These are phyloP conservation scores for Tetragonia tetragonoides DNA, from an alignment of 148 eudicot species.

Conservation along the genomic window DNA sequence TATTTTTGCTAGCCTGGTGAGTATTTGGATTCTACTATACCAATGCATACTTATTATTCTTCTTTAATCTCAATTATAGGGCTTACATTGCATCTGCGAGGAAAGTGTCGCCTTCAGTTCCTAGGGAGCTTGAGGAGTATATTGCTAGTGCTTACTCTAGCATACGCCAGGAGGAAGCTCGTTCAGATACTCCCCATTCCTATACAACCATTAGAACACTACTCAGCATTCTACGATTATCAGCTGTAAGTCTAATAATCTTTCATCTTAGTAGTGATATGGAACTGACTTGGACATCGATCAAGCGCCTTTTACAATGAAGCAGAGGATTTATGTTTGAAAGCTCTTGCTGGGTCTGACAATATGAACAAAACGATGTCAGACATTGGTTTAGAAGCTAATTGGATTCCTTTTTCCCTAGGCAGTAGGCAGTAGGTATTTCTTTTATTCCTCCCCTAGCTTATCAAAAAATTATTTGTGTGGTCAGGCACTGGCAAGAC, in stretches of 20 bases:
- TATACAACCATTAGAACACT: conserved; percentile 94
- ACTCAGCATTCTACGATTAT: conserved; percentile 93
- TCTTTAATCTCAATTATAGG: conserved; percentile 39
- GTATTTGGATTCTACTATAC: background rate
- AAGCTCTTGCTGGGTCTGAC: background rate
- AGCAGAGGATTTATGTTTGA: too few relatives aligned
- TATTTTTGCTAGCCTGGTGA: background rate
- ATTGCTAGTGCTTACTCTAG: conserved; percentile 91
- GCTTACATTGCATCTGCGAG: conserved; percentile 95
- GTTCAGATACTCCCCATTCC: conserved; percentile 84
- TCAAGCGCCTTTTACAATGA: background rate
- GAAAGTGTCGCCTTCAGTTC: conserved; percentile 74
- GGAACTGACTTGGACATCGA: background rate
- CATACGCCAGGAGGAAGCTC: conserved; percentile 93
- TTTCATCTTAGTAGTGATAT: background rate
- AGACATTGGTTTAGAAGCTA: background rate
- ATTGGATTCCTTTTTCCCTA: background rate
- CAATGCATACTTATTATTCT: background rate
- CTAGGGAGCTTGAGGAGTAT: conserved; percentile 88
- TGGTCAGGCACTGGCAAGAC: conserved; percentile 93
- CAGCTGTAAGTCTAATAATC: conserved; percentile 68
- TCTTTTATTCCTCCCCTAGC: background rate
- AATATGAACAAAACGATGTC: background rate
- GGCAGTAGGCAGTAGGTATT: background rate
- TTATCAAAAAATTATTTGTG: background rate